Evolutionary conservation across 306 rosid species (phyloP), one percentile per base, ranked within the genome.

Genomic region (Elaeagnus macrophylla): DNA sequence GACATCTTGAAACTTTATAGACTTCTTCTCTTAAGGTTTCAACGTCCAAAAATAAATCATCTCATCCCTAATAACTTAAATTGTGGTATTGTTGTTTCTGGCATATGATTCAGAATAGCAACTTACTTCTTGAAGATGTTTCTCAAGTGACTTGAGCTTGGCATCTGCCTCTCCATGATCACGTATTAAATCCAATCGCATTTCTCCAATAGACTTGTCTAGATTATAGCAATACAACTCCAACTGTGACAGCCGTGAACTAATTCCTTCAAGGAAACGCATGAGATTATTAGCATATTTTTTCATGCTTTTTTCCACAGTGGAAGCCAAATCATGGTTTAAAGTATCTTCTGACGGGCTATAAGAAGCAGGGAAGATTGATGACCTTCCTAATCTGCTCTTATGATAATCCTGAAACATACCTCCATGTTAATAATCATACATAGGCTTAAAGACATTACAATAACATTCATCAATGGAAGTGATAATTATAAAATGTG

Each of bases 191-290:
- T 89, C 93, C 14, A 87, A 82, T 48, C 93, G 79, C 95, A 89
- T 83, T 83, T 86, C 97, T 64, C 86, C 87, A 47, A 89, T 83
- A 17, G 97, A 85, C 53, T 85, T 89, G 66, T 89, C 97, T 51
- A 89, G 74, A 75, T 85, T 89, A 74, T 89, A 89, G 74, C 95
- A 89, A 69, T 85, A 85, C 41, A 89, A 61, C 63, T 89, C 97
- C 81, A 89, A 67, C 71, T 89, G 85, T 10, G 97, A 89, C 56
- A 89, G 69, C 72, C 97, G 72, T 8, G 89, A 77, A 75, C 95
- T 79, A 12, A 89, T 75, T 67, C 97, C 97, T 67, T 85, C 97
- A 17, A 89, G 95, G 69, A 83, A 85, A 41, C 87, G 75, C 86
- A 89, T 71, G 64, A 85, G 75, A 59, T 83, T 85, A 58, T 85